Base-by-base conservation (phyloP, 176 grass and related monocot genomes). In the Oryza coarctata region DNA sequence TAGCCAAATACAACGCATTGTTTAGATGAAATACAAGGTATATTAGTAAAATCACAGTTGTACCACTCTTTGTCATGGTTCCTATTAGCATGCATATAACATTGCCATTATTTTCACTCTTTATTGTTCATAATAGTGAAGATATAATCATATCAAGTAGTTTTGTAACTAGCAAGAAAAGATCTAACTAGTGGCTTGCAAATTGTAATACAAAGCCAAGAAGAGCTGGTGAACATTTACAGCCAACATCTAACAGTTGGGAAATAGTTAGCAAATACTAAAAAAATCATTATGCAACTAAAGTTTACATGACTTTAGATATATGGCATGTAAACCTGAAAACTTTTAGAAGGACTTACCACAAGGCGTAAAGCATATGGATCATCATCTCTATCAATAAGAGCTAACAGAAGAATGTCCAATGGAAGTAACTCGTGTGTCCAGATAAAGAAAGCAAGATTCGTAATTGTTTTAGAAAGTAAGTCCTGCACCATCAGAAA, bases 351-450 rank as follows among this genome's bases (percentile, higher is more conserved):
- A 86, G 79, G 67, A n/a, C 77, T 75, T 95, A 95, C 96, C 89
- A 98, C 93, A 79, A 98, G 86, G 39, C 89, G 90, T 66, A 98
- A 86, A 68, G 96, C 93, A 90, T 91, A 92, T 69, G 82, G 89
- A 90, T 98, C 96, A 38, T 98, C 96, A 85, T 98, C 96, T 74
- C 96, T 88, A 74, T 98, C 96, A 87, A 93, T 98, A 71, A 98
- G 93, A 83, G 96, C 91, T 82, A 98, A 83, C 44, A 98, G 82
- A 74, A 98, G 81, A 88, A 98, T 98, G 65, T 98, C 96, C 75
- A 98, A 69, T 11, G 93, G 93, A 91, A 98, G 89, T 79, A 98
- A 84, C 82, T 98, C 96, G 65, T 95, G 90, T 71, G 86, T 92
- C 93, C 93, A 95, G 86, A 98, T 91, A 80, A 98, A 98, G 85